Evolutionary conservation across 306 rosid genomes (phyloP).

Genomic region (Arachis stenosperma): DNA sequence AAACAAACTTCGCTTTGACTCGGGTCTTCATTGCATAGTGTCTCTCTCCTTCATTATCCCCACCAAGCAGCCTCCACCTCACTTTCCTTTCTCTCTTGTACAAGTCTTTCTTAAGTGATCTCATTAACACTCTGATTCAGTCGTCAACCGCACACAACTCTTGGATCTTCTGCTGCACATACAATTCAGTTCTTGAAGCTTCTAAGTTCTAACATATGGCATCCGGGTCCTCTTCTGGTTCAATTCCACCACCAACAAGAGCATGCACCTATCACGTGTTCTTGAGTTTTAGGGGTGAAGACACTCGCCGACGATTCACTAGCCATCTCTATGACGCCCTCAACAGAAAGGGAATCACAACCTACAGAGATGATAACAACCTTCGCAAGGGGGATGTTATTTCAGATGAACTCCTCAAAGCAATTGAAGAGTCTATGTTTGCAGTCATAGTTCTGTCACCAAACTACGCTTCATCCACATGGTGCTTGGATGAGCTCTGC

Average conservation of each 20-base stretch:
- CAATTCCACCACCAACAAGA: not conserved
- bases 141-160: too few species aligned
- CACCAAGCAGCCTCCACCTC: too few species aligned
- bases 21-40: too few species aligned
- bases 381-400: not conserved
- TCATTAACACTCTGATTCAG: too few species aligned
- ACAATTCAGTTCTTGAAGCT: too few species aligned
- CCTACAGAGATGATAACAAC: not conserved
- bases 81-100: too few species aligned
- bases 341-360: not conserved
- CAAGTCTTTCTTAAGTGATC: too few species aligned
- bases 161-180: too few species aligned
- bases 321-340: not conserved
- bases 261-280: not conserved
- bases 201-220: too few species aligned
- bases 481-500: not conserved
- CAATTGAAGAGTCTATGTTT: not conserved
- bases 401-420: not conserved
- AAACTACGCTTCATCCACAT: not conserved
- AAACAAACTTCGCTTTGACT: too few species aligned
- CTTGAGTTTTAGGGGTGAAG: not conserved
- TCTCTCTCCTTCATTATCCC: too few species aligned
- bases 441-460: not conserved
- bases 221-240: too few species aligned
- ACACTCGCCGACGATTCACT: not conserved